These are phyloP conservation scores for Aspergillus mulundensis DNA, from an alignment of 495 filamentous ascomycete genomes.

Conservation along the genomic window DNA sequence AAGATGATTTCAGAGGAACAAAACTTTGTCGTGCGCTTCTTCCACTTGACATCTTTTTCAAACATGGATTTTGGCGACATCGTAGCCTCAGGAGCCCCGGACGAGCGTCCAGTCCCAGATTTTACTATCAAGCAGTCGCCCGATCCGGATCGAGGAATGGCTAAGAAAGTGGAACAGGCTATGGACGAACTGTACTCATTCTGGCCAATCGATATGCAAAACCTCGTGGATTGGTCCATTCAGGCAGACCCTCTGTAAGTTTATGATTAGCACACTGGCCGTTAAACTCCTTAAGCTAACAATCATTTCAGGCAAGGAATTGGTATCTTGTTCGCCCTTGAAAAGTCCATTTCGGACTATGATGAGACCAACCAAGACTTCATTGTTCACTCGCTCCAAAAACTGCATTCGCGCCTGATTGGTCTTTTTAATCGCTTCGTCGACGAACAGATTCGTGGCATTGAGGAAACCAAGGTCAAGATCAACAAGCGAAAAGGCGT, in stretches of 20 bases:
- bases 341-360: constrained; percentile 68
- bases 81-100: constrained; percentile 59
- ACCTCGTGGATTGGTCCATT: constrained; percentile 78
- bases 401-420: constrained; percentile 70
- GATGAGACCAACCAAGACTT: constrained; percentile 91
- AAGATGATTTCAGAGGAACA: constrained; percentile 84
- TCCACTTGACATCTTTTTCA: constrained; percentile 77
- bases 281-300: constrained; percentile 8
- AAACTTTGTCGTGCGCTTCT: constrained; percentile 91
- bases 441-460: constrained; percentile 89
- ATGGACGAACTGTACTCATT: constrained; percentile 87
- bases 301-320: constrained; percentile 70
- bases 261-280: not conserved
- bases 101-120: constrained; percentile 63
- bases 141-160: constrained; percentile 80
- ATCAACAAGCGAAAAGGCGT: constrained; percentile 97
- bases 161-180: constrained; percentile 68
- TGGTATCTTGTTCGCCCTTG: constrained; percentile 76
- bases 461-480: constrained; percentile 98
- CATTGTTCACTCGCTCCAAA: constrained; percentile 71
- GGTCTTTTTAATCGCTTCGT: constrained; percentile 82
- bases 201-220: constrained; percentile 73
- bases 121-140: constrained; percentile 66
- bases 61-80: constrained; percentile 78
- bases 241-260: constrained; percentile 75